A percentile compares a stretch with the other conserved stretches of the same genome.
These are phyloP conservation scores for Suhomyces sp. DNA, from an alignment of 805 yeast species.

Conservation along the genomic window DNA sequence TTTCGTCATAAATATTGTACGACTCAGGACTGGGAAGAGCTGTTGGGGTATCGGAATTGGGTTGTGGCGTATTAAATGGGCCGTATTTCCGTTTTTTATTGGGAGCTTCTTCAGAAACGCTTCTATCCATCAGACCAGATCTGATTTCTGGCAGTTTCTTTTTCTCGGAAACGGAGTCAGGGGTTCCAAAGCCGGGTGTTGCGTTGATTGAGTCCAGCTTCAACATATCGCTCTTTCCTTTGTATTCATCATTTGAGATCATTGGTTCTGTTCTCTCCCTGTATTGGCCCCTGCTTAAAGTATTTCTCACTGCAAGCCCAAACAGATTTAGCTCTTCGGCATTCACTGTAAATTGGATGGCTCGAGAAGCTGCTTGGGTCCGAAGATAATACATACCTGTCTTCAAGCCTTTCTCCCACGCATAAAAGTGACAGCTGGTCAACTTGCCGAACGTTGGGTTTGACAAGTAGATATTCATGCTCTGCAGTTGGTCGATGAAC, in stretches of 20 bases:
- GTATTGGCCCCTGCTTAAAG: not conserved
- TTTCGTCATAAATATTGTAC: slow-evolving; percentile 34
- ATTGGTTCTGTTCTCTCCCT: not conserved
- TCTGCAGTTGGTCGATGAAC: slow-evolving; percentile 88
- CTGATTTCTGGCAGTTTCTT: not conserved
- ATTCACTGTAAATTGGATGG: slow-evolving; percentile 77
- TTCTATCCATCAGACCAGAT: not conserved
- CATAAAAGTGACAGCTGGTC: slow-evolving; percentile 97
- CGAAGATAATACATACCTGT: slow-evolving; percentile 97
- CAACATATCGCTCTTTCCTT: not conserved
- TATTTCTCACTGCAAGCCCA: not conserved
- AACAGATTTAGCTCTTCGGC: slow-evolving; percentile 19
- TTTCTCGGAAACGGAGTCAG: not conserved
- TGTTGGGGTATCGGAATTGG: slow-evolving; percentile 9
- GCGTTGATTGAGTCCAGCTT: too few species aligned
- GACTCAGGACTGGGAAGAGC: not conserved
- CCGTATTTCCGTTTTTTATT: not conserved
- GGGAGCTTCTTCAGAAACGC: not conserved
- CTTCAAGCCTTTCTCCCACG: slow-evolving; percentile 97
- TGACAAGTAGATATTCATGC: slow-evolving; percentile 82
- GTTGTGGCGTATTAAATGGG: slow-evolving; percentile 2
- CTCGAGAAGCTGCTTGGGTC: slow-evolving; percentile 86
- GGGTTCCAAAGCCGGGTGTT: not conserved
- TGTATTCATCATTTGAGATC: not conserved
- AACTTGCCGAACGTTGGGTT: slow-evolving; percentile 95